Conservation (phyloP, 371 early-diverging fungal species). For the Haplosporangium sp. region DNA sequence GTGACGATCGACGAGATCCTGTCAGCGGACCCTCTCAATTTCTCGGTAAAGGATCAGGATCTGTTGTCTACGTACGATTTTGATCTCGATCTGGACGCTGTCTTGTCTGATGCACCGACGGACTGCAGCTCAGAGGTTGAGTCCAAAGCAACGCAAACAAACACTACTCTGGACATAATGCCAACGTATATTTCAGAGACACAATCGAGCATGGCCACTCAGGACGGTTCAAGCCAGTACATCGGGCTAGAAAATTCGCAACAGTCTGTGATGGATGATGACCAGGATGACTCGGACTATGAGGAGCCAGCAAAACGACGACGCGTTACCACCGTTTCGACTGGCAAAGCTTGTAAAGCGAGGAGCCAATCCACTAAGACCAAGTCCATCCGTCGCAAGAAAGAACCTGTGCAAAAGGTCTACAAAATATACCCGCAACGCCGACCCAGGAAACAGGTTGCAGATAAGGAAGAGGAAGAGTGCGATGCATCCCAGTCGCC, state of each 20-base stretch:
- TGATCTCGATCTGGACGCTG: conserved; percentile 4
- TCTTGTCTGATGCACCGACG: neutral
- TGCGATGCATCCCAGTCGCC: neutral
- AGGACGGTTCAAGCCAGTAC: no score
- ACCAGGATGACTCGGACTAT: conserved; percentile 5
- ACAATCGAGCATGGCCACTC: no score
- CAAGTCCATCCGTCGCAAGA: conserved; percentile 22
- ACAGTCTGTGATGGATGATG: neutral
- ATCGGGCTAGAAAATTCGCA: neutral
- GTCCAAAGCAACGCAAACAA: no score
- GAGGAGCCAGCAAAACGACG: conserved; percentile 7
- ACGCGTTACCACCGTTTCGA: neutral
- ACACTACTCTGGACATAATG: no score
- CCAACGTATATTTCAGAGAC: no score
- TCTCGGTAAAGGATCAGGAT: neutral
- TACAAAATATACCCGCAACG: conserved; percentile 44
- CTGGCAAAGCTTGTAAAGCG: neutral
- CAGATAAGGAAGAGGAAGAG: conserved; percentile 4
- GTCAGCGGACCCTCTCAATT: conserved; percentile 22
- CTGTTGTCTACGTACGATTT: no score
- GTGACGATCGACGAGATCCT: conserved; percentile 34
- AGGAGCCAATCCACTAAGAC: neutral
- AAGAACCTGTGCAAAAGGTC: conserved; percentile 6
- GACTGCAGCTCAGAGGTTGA: no score
- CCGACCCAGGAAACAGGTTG: conserved; percentile 1